Conservation (phyloP, 2,329 filamentous ascomycete genomes). For the Fusarium sulawesiense region DNA sequence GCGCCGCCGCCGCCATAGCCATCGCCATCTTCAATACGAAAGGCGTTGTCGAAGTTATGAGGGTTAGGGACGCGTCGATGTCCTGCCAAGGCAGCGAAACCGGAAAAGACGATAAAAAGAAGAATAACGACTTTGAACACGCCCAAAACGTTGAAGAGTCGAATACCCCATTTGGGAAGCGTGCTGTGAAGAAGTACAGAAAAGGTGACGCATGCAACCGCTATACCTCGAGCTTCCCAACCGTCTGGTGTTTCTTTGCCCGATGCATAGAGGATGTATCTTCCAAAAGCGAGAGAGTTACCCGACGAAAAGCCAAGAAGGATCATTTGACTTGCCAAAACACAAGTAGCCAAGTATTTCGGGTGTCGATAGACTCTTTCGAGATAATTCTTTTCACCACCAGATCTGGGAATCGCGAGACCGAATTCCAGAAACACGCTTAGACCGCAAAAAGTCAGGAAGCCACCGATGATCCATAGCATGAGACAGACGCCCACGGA, state of each 20-base stretch:
- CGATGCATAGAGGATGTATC: slow-evolving; percentile 67
- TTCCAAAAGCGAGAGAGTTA: slow-evolving; percentile 68
- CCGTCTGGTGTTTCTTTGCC: slow-evolving; percentile 60
- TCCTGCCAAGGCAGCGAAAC: slow-evolving; percentile 67
- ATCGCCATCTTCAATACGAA: slow-evolving; percentile 57
- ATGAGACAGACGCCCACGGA: slow-evolving; percentile 58
- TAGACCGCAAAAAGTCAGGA: slow-evolving; percentile 69
- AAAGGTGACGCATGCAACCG: slow-evolving; percentile 65
- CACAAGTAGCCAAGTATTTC: slow-evolving; percentile 68
- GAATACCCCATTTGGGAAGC: slow-evolving; percentile 67
- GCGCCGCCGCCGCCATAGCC: slow-evolving; percentile 61
- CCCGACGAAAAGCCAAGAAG: slow-evolving; percentile 70
- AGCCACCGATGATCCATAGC: slow-evolving; percentile 54
- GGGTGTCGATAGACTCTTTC: slow-evolving; percentile 71
- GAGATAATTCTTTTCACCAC: slow-evolving; percentile 75
- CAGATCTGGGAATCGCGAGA: slow-evolving; percentile 69
- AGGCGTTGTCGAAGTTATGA: slow-evolving; percentile 68
- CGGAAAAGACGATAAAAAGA: slow-evolving; percentile 70
- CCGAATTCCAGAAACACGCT: slow-evolving; percentile 73
- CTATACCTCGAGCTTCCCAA: slow-evolving; percentile 69
- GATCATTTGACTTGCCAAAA: slow-evolving; percentile 71
- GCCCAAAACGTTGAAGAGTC: slow-evolving; percentile 68
- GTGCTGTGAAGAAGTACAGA: slow-evolving; percentile 63
- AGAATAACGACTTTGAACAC: slow-evolving; percentile 70
- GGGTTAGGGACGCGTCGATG: slow-evolving; percentile 61